These are phyloP conservation scores for Entomortierella chlamydospora DNA, from an alignment of 192 early-diverging fungal species.

Conservation along the genomic window DNA sequence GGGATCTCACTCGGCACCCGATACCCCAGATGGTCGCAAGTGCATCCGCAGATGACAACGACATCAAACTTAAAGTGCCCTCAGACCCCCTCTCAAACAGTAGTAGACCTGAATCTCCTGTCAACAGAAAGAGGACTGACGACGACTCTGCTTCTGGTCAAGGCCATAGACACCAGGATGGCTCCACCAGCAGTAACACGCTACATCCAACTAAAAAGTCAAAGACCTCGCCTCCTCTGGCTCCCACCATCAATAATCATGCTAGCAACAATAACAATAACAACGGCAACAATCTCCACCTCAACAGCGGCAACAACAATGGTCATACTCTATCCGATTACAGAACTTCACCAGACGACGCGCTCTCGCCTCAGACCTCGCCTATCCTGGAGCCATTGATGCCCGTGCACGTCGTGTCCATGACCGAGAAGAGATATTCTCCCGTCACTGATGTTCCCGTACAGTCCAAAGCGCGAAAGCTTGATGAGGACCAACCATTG, in stretches of 20 bases:
- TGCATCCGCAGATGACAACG: background rate
- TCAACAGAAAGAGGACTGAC: constrained; percentile 43
- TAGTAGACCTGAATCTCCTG: constrained; percentile 38
- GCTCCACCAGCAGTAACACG: constrained; percentile 13
- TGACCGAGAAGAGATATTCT: constrained; percentile 34
- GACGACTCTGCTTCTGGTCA: constrained; percentile 15
- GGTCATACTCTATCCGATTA: constrained; percentile 7
- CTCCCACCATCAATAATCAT: background rate
- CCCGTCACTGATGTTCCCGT: constrained; percentile 6
- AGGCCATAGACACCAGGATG: constrained; percentile 6
- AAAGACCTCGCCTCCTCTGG: constrained; percentile 37
- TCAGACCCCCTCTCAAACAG: constrained; percentile 1
- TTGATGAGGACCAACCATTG: constrained; percentile 26
- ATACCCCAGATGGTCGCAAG: constrained; percentile 4
- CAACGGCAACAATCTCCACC: background rate
- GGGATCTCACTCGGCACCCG: background rate
- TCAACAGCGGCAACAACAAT: background rate
- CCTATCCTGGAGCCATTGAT: constrained; percentile 27
- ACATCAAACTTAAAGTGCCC: constrained; percentile 21
- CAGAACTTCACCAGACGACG: constrained; percentile 23
- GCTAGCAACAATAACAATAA: background rate
- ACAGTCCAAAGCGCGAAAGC: constrained; percentile 37
- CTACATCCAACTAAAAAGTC: constrained; percentile 39
- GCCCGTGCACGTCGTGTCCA: background rate
- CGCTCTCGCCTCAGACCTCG: constrained; percentile 32